These are phyloP conservation scores for Albophoma yamanashiensis DNA, from an alignment of 2,329 filamentous ascomycete genomes.

Conservation along the genomic window DNA sequence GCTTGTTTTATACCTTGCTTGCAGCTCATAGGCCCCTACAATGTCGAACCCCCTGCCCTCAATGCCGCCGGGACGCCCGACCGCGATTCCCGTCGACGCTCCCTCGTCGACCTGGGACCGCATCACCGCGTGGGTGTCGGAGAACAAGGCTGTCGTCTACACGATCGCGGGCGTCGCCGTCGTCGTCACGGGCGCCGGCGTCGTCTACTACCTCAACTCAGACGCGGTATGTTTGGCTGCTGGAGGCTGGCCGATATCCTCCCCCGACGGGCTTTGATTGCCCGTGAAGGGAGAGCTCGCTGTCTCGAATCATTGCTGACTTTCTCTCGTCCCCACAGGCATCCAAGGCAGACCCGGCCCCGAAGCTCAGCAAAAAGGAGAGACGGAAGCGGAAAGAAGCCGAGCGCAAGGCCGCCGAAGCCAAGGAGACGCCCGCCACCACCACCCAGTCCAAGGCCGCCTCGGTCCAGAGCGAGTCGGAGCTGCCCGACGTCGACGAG, in stretches of 20 bases:
- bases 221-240: slow-evolving; percentile 35
- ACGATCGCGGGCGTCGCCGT: slow-evolving; percentile 91
- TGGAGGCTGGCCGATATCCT: not conserved
- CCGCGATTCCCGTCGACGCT: slow-evolving; percentile 38
- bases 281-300: not conserved
- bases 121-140: slow-evolving; percentile 81
- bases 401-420: slow-evolving; percentile 44
- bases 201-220: slow-evolving; percentile 76
- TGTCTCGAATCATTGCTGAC: slow-evolving; percentile 2
- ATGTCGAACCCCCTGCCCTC: slow-evolving; percentile 38
- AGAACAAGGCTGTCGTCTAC: slow-evolving; percentile 93
- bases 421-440: slow-evolving; percentile 24
- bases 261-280: not conserved
- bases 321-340: slow-evolving; percentile 22
- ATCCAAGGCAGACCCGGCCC: slow-evolving; percentile 34
- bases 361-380: slow-evolving; percentile 83
- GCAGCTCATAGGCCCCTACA: slow-evolving; percentile 11
- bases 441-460: slow-evolving; percentile 38
- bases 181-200: slow-evolving; percentile 82
- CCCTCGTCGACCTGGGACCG: slow-evolving; percentile 78
- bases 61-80: slow-evolving; percentile 33
- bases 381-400: slow-evolving; percentile 78
- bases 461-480: slow-evolving; percentile 48
- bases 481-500: slow-evolving; percentile 59
- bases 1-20: slow-evolving; percentile 9